A percentile compares a stretch with the other conserved stretches of the same genome.
These are phyloP conservation scores for Neurospora sp. DNA, from an alignment of 495 filamentous ascomycete genomes.

Conservation along the genomic window DNA sequence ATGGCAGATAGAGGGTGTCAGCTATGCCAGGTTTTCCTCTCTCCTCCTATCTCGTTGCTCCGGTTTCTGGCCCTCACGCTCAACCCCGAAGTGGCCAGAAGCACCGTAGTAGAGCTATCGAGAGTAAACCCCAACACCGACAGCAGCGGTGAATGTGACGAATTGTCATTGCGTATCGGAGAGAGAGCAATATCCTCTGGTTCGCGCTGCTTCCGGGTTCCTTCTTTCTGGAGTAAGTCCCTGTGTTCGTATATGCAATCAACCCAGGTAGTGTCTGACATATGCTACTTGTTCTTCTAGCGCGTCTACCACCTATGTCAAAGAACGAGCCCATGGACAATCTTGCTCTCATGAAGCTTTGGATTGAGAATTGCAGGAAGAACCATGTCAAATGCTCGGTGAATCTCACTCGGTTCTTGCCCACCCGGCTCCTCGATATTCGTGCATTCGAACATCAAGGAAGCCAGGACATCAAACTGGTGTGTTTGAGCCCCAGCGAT, in stretches of 20 bases:
- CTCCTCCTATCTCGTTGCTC: neutral
- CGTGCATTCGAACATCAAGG: neutral
- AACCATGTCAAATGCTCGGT: neutral
- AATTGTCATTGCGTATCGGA: neutral
- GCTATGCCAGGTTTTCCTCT: neutral
- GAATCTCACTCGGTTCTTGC: neutral
- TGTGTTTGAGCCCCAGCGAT: neutral
- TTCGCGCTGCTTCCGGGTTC: neutral
- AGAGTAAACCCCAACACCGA: neutral
- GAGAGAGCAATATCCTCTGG: neutral
- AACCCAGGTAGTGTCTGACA: neutral
- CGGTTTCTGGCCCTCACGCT: neutral
- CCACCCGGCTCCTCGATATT: neutral
- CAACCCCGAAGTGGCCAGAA: neutral
- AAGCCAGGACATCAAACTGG: neutral
- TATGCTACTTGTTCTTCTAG: neutral
- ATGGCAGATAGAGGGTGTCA: neutral
- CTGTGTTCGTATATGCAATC: no score
- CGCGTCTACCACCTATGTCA: neutral
- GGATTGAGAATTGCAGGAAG: neutral
- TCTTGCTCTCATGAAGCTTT: neutral
- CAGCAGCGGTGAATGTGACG: neutral
- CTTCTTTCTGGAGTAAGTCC: neutral
- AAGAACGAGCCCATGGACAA: neutral
- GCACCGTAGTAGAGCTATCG: neutral